Evolutionary conservation across 2,329 filamentous ascomycete genomes (phyloP).

Genomic region (Atkinsonella texensis): DNA sequence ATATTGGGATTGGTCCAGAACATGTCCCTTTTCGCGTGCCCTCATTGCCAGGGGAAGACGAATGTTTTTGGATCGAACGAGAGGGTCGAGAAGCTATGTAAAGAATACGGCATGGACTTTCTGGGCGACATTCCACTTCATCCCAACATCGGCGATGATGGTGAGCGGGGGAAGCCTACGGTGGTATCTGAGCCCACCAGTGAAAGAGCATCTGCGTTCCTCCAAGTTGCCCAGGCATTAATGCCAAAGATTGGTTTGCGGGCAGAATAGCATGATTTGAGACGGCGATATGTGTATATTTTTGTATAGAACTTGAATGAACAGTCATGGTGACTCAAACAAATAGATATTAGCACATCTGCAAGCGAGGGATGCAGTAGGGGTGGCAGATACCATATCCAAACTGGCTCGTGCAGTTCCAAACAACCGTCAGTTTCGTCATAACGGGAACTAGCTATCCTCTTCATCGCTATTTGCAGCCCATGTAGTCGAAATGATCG

Average conservation of each 20-base stretch:
- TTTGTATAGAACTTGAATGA: conserved; percentile 1
- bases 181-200: conserved; percentile 78
- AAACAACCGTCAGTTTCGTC: background rate
- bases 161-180: conserved; percentile 76
- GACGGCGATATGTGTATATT: background rate
- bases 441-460: background rate
- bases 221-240: conserved; percentile 51
- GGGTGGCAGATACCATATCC: conserved; percentile 5
- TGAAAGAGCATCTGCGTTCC: conserved; percentile 58
- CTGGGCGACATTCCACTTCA: conserved; percentile 85
- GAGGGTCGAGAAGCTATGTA: conserved; percentile 56
- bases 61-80: conserved; percentile 61
- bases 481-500: conserved; percentile 7
- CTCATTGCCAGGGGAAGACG: conserved; percentile 61
- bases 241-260: conserved; percentile 29
- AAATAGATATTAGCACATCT: conserved; percentile 3
- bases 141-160: conserved; percentile 74
- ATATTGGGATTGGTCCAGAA: conserved; percentile 84
- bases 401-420: background rate
- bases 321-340: background rate
- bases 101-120: conserved; percentile 62
- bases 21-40: conserved; percentile 77
- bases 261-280: background rate
- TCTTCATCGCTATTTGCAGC: background rate
- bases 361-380: background rate